Conservation (phyloP, 192 early-diverging fungal genomes). For the Chytriomyces hyalinus region DNA sequence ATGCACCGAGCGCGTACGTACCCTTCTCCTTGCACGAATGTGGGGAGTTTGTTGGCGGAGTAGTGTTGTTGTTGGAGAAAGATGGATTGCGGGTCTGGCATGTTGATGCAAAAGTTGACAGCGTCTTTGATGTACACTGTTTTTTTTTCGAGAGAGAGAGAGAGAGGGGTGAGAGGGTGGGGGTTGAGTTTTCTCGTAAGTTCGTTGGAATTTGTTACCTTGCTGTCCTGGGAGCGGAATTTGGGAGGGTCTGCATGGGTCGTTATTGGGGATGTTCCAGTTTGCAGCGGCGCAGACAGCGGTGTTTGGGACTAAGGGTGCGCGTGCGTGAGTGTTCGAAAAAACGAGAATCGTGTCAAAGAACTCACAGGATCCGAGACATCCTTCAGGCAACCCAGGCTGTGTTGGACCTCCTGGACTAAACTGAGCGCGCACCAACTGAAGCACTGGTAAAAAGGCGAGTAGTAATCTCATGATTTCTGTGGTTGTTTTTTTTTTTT, state of each 20-base stretch:
- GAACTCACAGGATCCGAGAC: constrained; percentile 22
- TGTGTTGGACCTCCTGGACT: constrained; percentile 19
- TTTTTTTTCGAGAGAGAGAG: background rate
- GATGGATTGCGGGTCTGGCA: background rate
- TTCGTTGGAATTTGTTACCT: background rate
- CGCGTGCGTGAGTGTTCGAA: background rate
- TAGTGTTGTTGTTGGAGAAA: constrained; percentile 30
- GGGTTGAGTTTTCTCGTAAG: too few species aligned
- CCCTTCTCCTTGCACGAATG: constrained; percentile 43
- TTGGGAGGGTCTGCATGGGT: constrained; percentile 11
- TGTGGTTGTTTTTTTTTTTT: too few species aligned
- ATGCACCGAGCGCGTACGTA: constrained; percentile 42
- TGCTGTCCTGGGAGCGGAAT: constrained; percentile 10
- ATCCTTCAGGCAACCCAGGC: constrained; percentile 25
- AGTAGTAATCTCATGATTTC: too few species aligned
- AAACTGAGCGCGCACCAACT: constrained; percentile 9
- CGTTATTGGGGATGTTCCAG: constrained; percentile 18
- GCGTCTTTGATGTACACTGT: constrained; percentile 27
- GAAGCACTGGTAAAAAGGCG: too few species aligned
- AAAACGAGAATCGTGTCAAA: background rate
- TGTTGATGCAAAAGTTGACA: background rate
- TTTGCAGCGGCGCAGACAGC: background rate
- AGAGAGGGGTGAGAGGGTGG: background rate
- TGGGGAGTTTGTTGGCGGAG: constrained; percentile 5
- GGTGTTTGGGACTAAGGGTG: constrained; percentile 12